phyloP scores from a whole-genome alignment of 306 rosid genomes.

The Quercus dentata region DNA sequence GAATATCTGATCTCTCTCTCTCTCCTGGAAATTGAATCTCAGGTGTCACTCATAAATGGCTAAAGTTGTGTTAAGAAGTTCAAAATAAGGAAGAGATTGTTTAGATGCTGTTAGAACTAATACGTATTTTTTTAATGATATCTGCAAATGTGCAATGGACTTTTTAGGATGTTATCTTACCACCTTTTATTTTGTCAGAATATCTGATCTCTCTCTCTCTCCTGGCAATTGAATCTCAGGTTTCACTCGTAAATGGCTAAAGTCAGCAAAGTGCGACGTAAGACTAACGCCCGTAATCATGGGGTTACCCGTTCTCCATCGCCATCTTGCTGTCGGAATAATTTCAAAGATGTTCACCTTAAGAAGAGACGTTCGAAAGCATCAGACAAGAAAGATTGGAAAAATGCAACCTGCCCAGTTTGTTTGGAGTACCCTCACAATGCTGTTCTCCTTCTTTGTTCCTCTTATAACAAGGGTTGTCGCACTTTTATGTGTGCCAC shows the following conservation, averaged over 20 bases:
- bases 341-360: conserved; percentile 34
- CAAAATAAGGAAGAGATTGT: neutral
- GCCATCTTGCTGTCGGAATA: conserved; percentile 37
- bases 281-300: conserved; percentile 32
- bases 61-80: conserved; percentile 8
- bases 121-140: neutral
- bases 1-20: conserved; percentile 5
- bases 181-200: neutral
- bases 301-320: conserved; percentile 32
- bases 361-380: conserved; percentile 50
- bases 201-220: conserved; percentile 9
- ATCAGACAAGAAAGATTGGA: conserved; percentile 76
- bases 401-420: conserved; percentile 79
- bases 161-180: neutral
- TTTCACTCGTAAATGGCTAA: conserved; percentile 41
- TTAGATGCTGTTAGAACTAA: neutral
- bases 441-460: conserved; percentile 94
- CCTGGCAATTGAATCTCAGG: conserved; percentile 21
- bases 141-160: neutral
- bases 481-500: conserved; percentile 99
- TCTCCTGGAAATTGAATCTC: conserved; percentile 10
- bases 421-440: conserved; percentile 99
- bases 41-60: conserved; percentile 43
- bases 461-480: conserved; percentile 95
- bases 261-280: conserved; percentile 33